Conservation (phyloP, 2,329 filamentous ascomycete species). For the Trichoderma simmonsii region DNA sequence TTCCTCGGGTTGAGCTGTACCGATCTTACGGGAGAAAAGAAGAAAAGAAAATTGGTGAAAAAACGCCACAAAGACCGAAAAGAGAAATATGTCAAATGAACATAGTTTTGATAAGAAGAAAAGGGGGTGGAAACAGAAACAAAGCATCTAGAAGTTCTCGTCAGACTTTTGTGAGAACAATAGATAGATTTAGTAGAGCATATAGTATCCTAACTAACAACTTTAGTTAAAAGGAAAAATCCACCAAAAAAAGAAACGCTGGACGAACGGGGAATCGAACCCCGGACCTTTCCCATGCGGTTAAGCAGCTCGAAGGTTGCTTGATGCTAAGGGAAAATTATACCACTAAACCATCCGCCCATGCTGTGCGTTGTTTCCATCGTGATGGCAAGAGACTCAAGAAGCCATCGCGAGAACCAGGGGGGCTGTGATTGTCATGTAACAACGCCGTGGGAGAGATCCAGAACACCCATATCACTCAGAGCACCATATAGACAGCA, state of each 20-base stretch:
- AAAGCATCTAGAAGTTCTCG: background rate
- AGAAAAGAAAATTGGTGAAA: background rate
- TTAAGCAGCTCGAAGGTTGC: background rate
- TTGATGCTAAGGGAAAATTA: conserved; percentile 20
- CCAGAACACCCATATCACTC: background rate
- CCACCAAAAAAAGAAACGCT: background rate
- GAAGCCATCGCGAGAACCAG: background rate
- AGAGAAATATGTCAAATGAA: background rate
- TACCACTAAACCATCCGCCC: conserved; percentile 21
- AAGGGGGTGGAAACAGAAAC: background rate
- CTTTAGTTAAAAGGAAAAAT: background rate
- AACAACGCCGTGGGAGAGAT: background rate
- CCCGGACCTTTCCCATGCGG: conserved; percentile 20
- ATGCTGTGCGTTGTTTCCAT: background rate
- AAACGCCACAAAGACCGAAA: background rate
- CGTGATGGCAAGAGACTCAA: background rate
- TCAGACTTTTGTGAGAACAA: too few relatives aligned
- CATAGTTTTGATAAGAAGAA: background rate
- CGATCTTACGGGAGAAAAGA: background rate
- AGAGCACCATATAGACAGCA: background rate
- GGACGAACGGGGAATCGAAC: conserved; percentile 23
- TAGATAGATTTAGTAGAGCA: too few relatives aligned
- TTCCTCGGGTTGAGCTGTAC: background rate
- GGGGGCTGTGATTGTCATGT: background rate
- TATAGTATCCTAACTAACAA: background rate